Base-by-base conservation (phyloP, 345 rosid genomes). In the Linum usitatissimum region DNA sequence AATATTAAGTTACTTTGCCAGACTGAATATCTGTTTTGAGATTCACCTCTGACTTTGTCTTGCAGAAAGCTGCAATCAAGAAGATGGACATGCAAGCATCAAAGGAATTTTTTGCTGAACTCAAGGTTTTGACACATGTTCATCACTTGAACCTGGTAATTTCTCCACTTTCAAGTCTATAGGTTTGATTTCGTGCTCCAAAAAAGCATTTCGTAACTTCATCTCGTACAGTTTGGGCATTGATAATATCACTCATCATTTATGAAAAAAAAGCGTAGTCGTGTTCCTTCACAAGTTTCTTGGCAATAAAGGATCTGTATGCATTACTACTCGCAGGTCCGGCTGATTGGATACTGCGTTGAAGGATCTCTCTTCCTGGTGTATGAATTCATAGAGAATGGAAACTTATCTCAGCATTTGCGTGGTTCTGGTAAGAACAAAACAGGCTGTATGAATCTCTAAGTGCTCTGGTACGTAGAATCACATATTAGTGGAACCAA, bases 61-160 rank as follows among this genome's bases (percentile, higher is more conserved):
- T 67, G 53, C 61, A 78, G 81, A 66, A 67, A 64, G 77, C 67
- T 64, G 81, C 79, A 40, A 71, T 78, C 68, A 78, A 78, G 73
- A 76, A 69, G 78, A 75, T 71, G 79, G 72, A 78, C 60, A 67
- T 63, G 59, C 59, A 69, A 17, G 75, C 65, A 18, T 71, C 79
- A 23, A 78, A 75, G 67, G 81, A 75, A 64, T 75, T 78, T 57
- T 53, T 72, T 18, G 49, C 75, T 0, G 81, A 78, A 63, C 63
- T 78, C 10, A 71, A 72, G 51, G 61, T 78, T 36, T 75, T 75
- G 38, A 66, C 74, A 55, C 72, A 65, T 68, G 77, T 75, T 48
- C 76, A 62, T 36, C 76, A 72, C 56, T 30, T 66, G 36, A 78
- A 78, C 66, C 67, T 75, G 76, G 81, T 78, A 74, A 18, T 48